Conservation (phyloP, 2,329 filamentous ascomycete genomes). For the Hypoxylon sp. region DNA sequence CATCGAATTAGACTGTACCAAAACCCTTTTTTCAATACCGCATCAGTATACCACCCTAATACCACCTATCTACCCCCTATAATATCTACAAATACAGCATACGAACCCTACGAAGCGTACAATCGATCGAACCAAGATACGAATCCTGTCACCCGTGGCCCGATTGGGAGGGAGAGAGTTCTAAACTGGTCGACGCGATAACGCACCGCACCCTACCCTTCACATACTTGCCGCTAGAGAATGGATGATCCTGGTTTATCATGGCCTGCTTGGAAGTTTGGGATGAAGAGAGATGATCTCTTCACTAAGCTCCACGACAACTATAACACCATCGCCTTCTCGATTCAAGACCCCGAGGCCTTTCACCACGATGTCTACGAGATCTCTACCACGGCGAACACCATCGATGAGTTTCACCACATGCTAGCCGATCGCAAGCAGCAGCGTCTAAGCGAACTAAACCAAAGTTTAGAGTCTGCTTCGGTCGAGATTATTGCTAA, state of each 20-base stretch:
- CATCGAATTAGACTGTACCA: constrained; percentile 38
- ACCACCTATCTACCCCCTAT: constrained; percentile 22
- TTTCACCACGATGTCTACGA: constrained; percentile 70
- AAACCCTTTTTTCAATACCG: constrained; percentile 35
- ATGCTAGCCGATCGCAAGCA: constrained; percentile 63
- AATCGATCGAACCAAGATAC: constrained; percentile 4
- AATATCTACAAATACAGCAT: constrained; percentile 1
- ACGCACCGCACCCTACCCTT: background rate
- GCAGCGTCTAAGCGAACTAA: constrained; percentile 63
- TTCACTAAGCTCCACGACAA: constrained; percentile 65
- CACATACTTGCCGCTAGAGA: constrained; percentile 37
- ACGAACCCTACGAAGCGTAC: constrained; percentile 5
- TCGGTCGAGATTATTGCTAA: constrained; percentile 69
- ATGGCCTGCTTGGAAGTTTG: constrained; percentile 71
- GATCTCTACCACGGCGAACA: constrained; percentile 60
- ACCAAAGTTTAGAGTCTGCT: constrained; percentile 63
- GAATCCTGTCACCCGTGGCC: constrained; percentile 6
- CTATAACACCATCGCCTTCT: constrained; percentile 66
- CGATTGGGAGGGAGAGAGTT: constrained; percentile 9
- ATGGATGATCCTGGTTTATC: constrained; percentile 64
- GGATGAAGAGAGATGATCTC: constrained; percentile 67
- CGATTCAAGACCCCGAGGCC: constrained; percentile 66
- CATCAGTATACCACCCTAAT: constrained; percentile 29
- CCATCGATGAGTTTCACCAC: constrained; percentile 62
- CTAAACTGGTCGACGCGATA: constrained; percentile 8